Percentiles rank a stretch among this genome's conserved stretches.
phyloP scores from a whole-genome alignment of 768 basidiomycete species.

The Hypholoma fasciculare region DNA sequence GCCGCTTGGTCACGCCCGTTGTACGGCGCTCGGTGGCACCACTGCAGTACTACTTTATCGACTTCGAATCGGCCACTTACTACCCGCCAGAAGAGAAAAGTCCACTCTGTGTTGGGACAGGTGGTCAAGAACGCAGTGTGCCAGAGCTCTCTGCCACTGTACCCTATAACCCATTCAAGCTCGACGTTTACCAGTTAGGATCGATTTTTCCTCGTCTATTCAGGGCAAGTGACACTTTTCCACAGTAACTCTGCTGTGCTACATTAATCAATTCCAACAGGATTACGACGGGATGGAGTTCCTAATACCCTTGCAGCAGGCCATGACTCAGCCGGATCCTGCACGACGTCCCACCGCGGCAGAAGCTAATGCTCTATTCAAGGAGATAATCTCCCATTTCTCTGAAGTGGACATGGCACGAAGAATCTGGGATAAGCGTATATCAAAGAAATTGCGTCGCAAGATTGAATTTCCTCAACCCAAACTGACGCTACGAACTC shows the following conservation, averaged over 20 bases:
- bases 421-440: background rate
- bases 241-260: background rate
- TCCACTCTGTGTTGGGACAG: conserved; percentile 3
- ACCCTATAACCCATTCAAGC: conserved; percentile 27
- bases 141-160: conserved; percentile 22
- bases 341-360: background rate
- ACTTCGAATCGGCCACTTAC: conserved; percentile 20
- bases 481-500: no score
- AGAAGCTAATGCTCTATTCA: background rate
- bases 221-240: background rate
- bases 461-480: no score
- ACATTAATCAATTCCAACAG: background rate
- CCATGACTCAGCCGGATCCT: background rate
- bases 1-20: background rate
- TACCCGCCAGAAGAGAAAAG: conserved; percentile 3
- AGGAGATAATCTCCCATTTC: background rate
- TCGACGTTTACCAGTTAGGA: conserved; percentile 29
- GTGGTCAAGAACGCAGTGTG: conserved; percentile 21
- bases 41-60: conserved; percentile 28
- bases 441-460: no score
- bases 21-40: conserved; percentile 19
- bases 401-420: background rate
- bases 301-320: background rate
- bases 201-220: conserved; percentile 6
- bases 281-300: background rate